phyloP scores from a whole-genome alignment of 257 asterid species.

The Linaria vulgaris region DNA sequence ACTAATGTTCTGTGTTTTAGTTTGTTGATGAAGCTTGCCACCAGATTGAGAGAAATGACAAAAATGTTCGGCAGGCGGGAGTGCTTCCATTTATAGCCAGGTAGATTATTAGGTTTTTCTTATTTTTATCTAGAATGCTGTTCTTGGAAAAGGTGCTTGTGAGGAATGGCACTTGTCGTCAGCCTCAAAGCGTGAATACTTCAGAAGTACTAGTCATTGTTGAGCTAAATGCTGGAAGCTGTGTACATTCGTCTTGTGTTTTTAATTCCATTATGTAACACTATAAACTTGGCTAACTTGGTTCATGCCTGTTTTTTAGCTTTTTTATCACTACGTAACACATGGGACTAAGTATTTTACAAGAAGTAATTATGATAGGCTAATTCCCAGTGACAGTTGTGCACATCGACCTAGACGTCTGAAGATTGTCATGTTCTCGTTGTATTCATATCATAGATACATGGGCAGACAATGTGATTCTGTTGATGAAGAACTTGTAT shows the following conservation, averaged over 20 bases:
- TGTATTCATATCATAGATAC: not conserved
- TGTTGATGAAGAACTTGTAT: not conserved
- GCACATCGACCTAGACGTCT: not conserved
- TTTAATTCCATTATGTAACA: not conserved
- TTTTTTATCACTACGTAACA: not conserved
- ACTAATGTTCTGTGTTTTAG: slow-evolving; percentile 41
- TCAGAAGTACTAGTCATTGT: too few species aligned
- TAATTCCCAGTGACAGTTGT: not conserved
- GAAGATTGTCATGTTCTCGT: not conserved
- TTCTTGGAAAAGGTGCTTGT: slow-evolving; percentile 2
- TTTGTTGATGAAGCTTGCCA: slow-evolving; percentile 97
- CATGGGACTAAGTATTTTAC: not conserved
- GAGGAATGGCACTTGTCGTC: slow-evolving; percentile 12
- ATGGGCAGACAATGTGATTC: not conserved
- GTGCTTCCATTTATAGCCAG: slow-evolving; percentile 84
- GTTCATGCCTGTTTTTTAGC: slow-evolving; percentile 1
- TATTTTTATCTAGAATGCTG: not conserved
- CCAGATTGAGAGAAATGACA: slow-evolving; percentile 86
- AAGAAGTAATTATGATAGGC: not conserved
- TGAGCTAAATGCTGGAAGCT: too few species aligned
- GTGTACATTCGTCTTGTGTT: not conserved
- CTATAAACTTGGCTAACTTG: slow-evolving; percentile 5
- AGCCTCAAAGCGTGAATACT: too few species aligned
- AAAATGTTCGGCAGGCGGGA: slow-evolving; percentile 80
- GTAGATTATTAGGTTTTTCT: slow-evolving; percentile 34